Conservation (phyloP, 768 basidiomycete species). For the Naganishia vishniacii region DNA sequence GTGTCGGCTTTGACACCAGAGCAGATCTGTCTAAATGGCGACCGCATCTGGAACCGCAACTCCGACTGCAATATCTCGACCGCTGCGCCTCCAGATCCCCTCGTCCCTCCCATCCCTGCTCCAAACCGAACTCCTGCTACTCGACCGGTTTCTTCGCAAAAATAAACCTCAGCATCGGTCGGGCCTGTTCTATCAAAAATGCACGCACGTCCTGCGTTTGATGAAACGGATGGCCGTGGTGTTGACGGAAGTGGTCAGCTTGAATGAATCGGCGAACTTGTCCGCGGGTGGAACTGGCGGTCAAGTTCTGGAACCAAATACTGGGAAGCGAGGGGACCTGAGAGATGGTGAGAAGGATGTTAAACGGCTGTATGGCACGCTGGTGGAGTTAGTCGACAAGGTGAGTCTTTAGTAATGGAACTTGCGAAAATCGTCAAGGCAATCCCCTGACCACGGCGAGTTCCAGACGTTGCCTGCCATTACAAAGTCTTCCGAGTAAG, state of each 20-base stretch:
- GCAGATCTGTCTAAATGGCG: background rate
- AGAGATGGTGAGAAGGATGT: background rate
- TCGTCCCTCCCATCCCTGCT: conserved; percentile 7
- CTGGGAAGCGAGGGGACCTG: background rate
- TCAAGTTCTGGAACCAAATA: too few relatives aligned
- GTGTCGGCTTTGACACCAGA: background rate
- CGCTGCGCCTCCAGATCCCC: conserved; percentile 15
- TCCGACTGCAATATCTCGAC: background rate
- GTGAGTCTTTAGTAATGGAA: background rate
- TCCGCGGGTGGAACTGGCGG: background rate
- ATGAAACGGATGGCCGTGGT: conserved; percentile 17
- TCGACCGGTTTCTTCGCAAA: conserved; percentile 10
- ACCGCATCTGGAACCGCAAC: background rate
- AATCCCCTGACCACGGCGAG: background rate
- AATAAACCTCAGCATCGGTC: conserved; percentile 21
- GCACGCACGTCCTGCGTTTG: conserved; percentile 8
- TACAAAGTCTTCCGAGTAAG: conserved; percentile 2
- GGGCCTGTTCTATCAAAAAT: conserved; percentile 19
- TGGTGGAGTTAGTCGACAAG: background rate
- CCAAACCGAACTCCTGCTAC: conserved; percentile 16
- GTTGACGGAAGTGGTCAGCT: background rate
- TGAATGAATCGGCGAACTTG: background rate
- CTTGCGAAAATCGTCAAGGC: background rate
- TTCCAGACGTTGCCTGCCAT: background rate
- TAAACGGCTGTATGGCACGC: background rate